Evolutionary conservation across 2,329 filamentous ascomycete species (phyloP), one percentile per base, ranked within the genome.

Genomic region (Triangularia verruculosa): DNA sequence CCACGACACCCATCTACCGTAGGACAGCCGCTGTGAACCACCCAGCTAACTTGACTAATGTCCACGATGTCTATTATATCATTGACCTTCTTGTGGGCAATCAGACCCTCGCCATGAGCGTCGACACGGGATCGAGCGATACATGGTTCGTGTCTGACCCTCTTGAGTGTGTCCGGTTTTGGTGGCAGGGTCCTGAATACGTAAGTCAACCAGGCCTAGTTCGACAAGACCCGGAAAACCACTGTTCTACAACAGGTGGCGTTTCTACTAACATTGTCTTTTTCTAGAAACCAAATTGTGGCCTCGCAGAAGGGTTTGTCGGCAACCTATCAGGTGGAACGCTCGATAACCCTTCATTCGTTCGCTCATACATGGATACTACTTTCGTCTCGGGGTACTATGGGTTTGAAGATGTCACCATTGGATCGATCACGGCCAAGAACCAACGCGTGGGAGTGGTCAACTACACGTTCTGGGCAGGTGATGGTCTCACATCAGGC

Each of bases 371-470:
- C 69, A 77, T 76, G 1, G 77, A 79, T 66, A 78, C 78, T 17
- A 77, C 78, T 20, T 76, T 74, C 11, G 66, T 79, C n/a, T 75
- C 66, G 1, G 80, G 78, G 15, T 70, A 64, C 15, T 75, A 78
- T 63, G 79, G 74, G 2, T 75, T 72, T 57, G 76, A 79, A 52
- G 70, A 75, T 7, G 76, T 82, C 55, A 77, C 72, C 3, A 71
- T 86, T 30, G 80, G 74, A 13, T 79, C 79, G 0, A 74, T 85
- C 55, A 78, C 75, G 1, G 78, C 81, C 0, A 69, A 74, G 28
- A 62, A 72, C 8, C 80, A 83, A 68, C 75, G 79, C 30, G 73
- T 85, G n/a, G 81, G 76, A 0, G 66, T 83, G 15, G 80, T 81
- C 3, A 74, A 79, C 56, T 66, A 70, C 34, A 76, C 79, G 0